Base-by-base conservation (phyloP, 1,284 basidiomycete species). In the Mycena citricolor region DNA sequence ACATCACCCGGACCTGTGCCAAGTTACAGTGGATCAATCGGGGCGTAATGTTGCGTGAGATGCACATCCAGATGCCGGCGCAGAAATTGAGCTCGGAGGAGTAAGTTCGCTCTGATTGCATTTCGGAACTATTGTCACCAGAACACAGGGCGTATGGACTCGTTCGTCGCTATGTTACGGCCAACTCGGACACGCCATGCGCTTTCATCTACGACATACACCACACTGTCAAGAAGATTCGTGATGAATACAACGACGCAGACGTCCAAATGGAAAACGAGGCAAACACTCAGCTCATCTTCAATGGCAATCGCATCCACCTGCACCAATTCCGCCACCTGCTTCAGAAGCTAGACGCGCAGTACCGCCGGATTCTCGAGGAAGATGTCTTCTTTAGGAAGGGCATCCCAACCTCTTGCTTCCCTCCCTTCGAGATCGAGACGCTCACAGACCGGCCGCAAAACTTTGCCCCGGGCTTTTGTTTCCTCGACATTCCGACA, bases 21-120 rank as follows among this genome's bases (percentile, higher is more conserved):
- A 42, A 42, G 24, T 32, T 42, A 21, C 32, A 25, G 30, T 42
- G 24, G 12, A 32, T 17, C n/a, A 20, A 26, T 19, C 40, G 40
- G 5, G 31, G 16, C 4, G 23, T 26, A 12, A 24, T 42, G 7
- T 13, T 34, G 4, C 20, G 20, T 24, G 10, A 33, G 22, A 42
- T 42, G 20, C 31, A 42, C 16, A 8, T 14, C 10, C 20, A 21
- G 12, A 40, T 40, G 39, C 29, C 6, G 8, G 19, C 5, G 29
- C 19, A 35, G 8, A 17, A 21, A 11, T 22, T 35, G 12, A 21
- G 12, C 12, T 21, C 33, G 12, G 5, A 21, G 5, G 19, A 5
- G 33, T 35, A 35, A 16, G 33, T 14, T 17, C 33, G 12, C 8
- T 6, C 7, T 10, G 20, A 14, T 35, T n/a, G n/a, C 33, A 7